Percentiles rank a stretch among this genome's conserved stretches.
Conservation (phyloP, 2,329 filamentous ascomycete species). For the Curvularia spicifera region DNA sequence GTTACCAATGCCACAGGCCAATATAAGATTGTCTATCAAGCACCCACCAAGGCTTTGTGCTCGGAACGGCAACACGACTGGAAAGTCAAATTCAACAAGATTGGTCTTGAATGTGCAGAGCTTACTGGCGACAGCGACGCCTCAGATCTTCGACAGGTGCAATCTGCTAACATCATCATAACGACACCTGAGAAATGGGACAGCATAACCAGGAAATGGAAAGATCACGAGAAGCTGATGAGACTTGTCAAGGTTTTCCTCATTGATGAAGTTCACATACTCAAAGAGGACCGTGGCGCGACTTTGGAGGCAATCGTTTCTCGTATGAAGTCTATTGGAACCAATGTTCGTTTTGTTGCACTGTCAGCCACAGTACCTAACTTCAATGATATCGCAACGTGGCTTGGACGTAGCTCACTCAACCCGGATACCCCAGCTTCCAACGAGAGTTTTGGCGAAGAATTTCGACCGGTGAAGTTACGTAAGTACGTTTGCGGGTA, state of each 20-base stretch:
- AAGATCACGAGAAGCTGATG: conserved; percentile 76
- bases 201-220: conserved; percentile 86
- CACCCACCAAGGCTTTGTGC: conserved; percentile 83
- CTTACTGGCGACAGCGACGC: conserved; percentile 81
- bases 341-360: conserved; percentile 78
- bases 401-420: conserved; percentile 72
- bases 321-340: conserved; percentile 81
- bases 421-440: conserved; percentile 68
- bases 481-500: conserved; percentile 80
- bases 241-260: conserved; percentile 79
- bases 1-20: conserved; percentile 61
- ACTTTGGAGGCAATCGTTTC: conserved; percentile 85
- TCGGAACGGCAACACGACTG: conserved; percentile 78
- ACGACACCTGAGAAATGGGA: conserved; percentile 94
- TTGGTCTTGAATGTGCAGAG: conserved; percentile 74
- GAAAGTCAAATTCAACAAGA: conserved; percentile 72
- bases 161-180: conserved; percentile 79
- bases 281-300: conserved; percentile 79
- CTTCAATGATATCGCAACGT: conserved; percentile 77
- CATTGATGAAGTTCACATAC: conserved; percentile 86
- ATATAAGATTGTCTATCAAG: conserved; percentile 85
- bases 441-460: conserved; percentile 75
- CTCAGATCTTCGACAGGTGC: conserved; percentile 69
- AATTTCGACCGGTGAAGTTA: conserved; percentile 78
- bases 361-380: conserved; percentile 86